phyloP scores from a whole-genome alignment of 495 filamentous ascomycete genomes.

The Penicillium longicatenatum region DNA sequence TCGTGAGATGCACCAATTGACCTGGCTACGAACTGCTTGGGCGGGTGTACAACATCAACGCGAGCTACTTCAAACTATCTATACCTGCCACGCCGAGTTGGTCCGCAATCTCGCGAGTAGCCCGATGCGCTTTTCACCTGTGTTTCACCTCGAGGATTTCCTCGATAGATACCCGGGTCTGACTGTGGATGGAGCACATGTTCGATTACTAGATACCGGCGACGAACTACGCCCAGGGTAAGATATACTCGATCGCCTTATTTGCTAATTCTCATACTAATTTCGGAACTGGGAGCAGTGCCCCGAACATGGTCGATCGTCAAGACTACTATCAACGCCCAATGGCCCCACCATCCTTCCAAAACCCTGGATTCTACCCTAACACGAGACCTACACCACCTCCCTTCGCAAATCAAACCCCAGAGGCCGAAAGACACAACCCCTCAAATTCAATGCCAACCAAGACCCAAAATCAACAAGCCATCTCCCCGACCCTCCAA shows the following conservation, averaged over 20 bases:
- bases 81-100: conserved; percentile 70
- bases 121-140: conserved; percentile 69
- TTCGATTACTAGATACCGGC: conserved; percentile 56
- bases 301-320: conserved; percentile 16
- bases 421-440: conserved; percentile 16
- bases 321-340: conserved; percentile 27
- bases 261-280: not conserved
- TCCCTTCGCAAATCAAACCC: conserved; percentile 15
- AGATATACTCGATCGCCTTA: not conserved
- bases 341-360: conserved; percentile 21
- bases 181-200: conserved; percentile 54
- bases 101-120: conserved; percentile 68
- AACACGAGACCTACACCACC: conserved; percentile 16
- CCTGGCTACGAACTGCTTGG: conserved; percentile 72
- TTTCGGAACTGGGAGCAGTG: not conserved
- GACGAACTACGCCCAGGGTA: conserved; percentile 54
- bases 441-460: conserved; percentile 5
- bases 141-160: conserved; percentile 84
- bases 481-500: conserved; percentile 23
- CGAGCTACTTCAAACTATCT: conserved; percentile 72
- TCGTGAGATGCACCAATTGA: conserved; percentile 75
- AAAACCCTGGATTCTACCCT: conserved; percentile 16
- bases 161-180: conserved; percentile 72
- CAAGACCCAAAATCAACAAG: conserved; percentile 8
- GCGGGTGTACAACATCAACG: conserved; percentile 77